Evolutionary conservation across 2,329 filamentous ascomycete species (phyloP), one percentile per base, ranked within the genome.

Genomic region (Elsinoe ampelina): DNA sequence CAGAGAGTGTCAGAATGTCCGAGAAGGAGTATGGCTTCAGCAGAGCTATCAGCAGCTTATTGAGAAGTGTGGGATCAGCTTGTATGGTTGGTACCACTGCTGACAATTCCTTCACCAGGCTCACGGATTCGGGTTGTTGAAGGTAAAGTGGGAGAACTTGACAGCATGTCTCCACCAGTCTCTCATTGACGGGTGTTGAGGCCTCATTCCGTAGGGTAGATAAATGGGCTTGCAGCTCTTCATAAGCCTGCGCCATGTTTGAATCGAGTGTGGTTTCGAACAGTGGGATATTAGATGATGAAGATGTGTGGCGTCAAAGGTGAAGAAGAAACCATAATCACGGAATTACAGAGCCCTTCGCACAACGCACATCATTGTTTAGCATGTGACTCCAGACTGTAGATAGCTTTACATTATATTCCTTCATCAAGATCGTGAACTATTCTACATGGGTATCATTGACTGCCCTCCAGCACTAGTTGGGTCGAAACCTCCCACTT

Each of bases 401-500:
- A n/a, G n/a, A 20, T 26, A 35, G 43, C 19, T 22, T 15, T 56
- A 19, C 45, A 50, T 57, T 30, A 26, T 17, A 58, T 58, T 17
- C 35, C 13, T 56, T 58, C 50, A 35, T 59, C 52, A 50, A 36
- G 32, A 39, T 52, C 19, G 10, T 36, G 3, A 36, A 35, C 10
- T 52, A 52, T 52, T 6, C 48, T 30, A 52, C 42, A 41, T 30
- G 45, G 36, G 48, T 52, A 52, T 52, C 22, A 35, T 63, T 48
- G 63, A 47, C 73, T 67, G 63, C 71, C 73, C 63, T 82, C 80
- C 57, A 79, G 68, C 45, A 74, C 83, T 67, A 89, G 83, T 73
- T 97, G 89, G 54, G 95, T 78, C 47, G 87, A 95, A 12, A 97
- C 89, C 73, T 98, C 93, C 93, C 93, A 98, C 65, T 84, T 85